Evolutionary conservation across 345 rosid genomes (phyloP).

Genomic region (Brassica juncea): DNA sequence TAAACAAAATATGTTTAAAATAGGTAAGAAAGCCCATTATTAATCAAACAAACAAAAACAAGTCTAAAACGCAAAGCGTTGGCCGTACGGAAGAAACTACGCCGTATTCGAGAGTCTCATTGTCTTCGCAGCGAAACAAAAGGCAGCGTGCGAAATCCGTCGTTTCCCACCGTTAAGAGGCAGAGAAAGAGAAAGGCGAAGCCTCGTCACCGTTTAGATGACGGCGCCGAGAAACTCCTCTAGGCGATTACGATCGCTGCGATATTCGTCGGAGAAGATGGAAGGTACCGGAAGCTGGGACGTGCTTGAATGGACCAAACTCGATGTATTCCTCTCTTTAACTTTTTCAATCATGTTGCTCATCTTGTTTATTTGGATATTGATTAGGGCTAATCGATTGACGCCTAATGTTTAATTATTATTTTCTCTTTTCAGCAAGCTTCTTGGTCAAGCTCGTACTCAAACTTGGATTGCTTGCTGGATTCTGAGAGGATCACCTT

Average conservation of each 20-base stretch:
- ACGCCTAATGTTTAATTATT: background rate
- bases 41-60: background rate
- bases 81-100: constrained; percentile 36
- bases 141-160: constrained; percentile 38
- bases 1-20: background rate
- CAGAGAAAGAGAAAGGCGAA: background rate
- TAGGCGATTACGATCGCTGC: constrained; percentile 48
- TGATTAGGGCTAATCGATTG: constrained; percentile 4
- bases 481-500: constrained; percentile 63
- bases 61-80: constrained; percentile 28
- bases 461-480: constrained; percentile 68
- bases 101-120: constrained; percentile 33
- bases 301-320: constrained; percentile 77
- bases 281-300: constrained; percentile 86
- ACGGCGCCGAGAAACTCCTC: constrained; percentile 52
- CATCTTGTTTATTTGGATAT: background rate
- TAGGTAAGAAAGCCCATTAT: constrained; percentile 1
- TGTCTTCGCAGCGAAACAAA: constrained; percentile 32
- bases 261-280: constrained; percentile 64
- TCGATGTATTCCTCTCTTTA: constrained; percentile 48
- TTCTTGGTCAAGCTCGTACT: constrained; percentile 52
- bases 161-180: constrained; percentile 38
- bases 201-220: constrained; percentile 34
- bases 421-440: constrained; percentile 41
- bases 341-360: background rate